A percentile compares a stretch with the other conserved stretches of the same genome.
Evolutionary conservation across 306 rosid species (phyloP).

Genomic region (Quercus aquifolioides): DNA sequence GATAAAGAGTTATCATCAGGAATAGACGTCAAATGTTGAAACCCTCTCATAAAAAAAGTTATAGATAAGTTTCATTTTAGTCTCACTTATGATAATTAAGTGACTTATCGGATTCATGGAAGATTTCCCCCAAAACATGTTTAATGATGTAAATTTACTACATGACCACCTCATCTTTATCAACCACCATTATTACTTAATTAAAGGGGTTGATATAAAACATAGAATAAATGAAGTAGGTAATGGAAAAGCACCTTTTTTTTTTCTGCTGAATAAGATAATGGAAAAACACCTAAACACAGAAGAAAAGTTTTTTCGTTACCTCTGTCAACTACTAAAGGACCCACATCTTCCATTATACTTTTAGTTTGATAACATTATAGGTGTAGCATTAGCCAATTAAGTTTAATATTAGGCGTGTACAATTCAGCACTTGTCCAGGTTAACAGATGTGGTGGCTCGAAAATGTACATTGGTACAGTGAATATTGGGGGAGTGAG

Average conservation of each 20-base stretch:
- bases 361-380: not conserved
- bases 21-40: no score
- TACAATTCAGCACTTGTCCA: not conserved
- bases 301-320: not conserved
- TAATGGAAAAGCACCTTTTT: not conserved
- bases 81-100: no score
- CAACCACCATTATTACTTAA: not conserved
- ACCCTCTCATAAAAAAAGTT: not conserved
- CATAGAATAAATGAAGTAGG: not conserved
- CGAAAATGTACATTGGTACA: constrained; percentile 7
- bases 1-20: no score
- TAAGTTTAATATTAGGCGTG: not conserved
- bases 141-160: not conserved
- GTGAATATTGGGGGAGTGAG: constrained; percentile 4
- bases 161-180: not conserved
- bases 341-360: not conserved
- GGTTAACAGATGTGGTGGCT: constrained; percentile 28
- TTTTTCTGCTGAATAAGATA: no score
- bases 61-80: not conserved
- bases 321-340: not conserved
- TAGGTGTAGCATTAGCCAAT: not conserved
- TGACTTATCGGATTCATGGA: not conserved
- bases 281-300: not conserved
- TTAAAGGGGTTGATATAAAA: not conserved
- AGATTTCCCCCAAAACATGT: not conserved